These are phyloP conservation scores for Ceratobasidium sp. DNA, from an alignment of 1,284 basidiomycete species.

Conservation along the genomic window DNA sequence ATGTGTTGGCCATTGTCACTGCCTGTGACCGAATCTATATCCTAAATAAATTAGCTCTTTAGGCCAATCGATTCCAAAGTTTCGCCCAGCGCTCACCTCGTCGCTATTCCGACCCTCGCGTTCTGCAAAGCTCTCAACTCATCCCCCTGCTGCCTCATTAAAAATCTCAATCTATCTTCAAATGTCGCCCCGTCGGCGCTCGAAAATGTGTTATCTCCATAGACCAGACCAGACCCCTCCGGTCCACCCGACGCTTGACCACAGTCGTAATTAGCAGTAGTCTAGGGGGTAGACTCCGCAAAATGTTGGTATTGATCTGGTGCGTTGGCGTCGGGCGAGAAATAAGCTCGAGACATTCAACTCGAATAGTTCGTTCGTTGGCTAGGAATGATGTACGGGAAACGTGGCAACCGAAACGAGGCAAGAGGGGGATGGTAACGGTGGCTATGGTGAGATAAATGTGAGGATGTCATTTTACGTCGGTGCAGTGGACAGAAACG, in stretches of 20 bases:
- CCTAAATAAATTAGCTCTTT: neutral
- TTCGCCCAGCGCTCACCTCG: conserved; percentile 13
- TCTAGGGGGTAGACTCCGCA: conserved; percentile 21
- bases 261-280: conserved; percentile 25
- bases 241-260: neutral
- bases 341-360: conserved; percentile 36
- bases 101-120: conserved; percentile 39
- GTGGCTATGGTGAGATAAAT: neutral
- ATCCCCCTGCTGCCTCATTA: conserved; percentile 41
- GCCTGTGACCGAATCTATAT: conserved; percentile 45
- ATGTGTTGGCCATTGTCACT: conserved; percentile 20
- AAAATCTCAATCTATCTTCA: conserved; percentile 16
- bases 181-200: conserved; percentile 21
- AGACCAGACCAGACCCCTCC: conserved; percentile 36
- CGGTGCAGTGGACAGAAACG: neutral
- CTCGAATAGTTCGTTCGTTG: neutral
- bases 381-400: neutral
- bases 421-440: neutral
- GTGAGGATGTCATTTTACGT: conserved; percentile 19
- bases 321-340: conserved; percentile 28
- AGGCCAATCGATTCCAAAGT: neutral
- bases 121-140: conserved; percentile 44
- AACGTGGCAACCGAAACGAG: conserved; percentile 17
- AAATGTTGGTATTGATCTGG: conserved; percentile 41
- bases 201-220: conserved; percentile 16